A percentile compares a stretch with the other conserved stretches of the same genome.
Evolutionary conservation across 139 green algal species (phyloP).

Genomic region (Tetradesmus lagerheimii): DNA sequence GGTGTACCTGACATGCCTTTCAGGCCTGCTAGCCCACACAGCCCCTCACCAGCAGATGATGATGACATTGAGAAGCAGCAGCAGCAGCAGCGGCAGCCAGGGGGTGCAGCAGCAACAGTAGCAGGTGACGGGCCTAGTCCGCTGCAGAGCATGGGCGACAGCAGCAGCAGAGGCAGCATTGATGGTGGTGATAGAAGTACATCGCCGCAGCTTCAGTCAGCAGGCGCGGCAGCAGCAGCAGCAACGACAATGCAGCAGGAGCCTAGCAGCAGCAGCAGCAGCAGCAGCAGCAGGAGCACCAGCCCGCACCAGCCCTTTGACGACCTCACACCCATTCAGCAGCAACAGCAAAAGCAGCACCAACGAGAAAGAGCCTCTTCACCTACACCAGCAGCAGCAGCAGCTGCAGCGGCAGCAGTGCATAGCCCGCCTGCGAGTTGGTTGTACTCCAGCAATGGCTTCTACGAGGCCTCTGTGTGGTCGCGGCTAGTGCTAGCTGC

Average conservation of each 20-base stretch:
- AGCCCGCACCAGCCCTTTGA: neutral
- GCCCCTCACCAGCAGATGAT: neutral
- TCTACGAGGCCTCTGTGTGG: slow-evolving; percentile 59
- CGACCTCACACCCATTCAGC: neutral
- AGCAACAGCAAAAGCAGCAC: slow-evolving; percentile 28
- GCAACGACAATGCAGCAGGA: neutral
- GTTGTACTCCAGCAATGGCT: slow-evolving; percentile 46
- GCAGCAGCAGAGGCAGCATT: neutral
- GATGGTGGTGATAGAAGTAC: neutral
- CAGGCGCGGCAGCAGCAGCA: neutral
- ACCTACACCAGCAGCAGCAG: neutral
- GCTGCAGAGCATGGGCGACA: neutral
- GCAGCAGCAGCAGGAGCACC: neutral
- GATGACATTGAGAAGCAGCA: neutral
- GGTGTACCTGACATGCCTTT: slow-evolving; percentile 31
- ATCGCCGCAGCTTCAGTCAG: neutral
- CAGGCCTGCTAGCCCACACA: slow-evolving; percentile 1
- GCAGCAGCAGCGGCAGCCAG: neutral
- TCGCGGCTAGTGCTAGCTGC: slow-evolving; percentile 47
- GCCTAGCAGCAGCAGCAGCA: slow-evolving; percentile 6
- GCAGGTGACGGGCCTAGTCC: neutral
- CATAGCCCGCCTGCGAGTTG: neutral
- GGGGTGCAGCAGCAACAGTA: neutral
- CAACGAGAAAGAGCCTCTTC: neutral
- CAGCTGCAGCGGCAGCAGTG: neutral